phyloP scores from a whole-genome alignment of 495 filamentous ascomycete species.

The Mytilinidion resinicola region DNA sequence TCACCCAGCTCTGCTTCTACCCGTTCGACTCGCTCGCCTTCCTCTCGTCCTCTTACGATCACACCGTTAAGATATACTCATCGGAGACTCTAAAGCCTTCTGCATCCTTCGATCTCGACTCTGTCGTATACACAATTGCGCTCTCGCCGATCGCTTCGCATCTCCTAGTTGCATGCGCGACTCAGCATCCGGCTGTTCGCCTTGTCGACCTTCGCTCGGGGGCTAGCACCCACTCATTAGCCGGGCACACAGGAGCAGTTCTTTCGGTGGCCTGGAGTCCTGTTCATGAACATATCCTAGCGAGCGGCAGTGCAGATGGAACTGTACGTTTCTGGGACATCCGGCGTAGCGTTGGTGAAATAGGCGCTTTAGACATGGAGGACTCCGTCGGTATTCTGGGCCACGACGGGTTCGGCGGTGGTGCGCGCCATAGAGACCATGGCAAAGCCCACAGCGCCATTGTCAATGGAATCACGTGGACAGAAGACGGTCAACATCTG shows the following conservation, averaged over 20 bases:
- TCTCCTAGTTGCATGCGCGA: slow-evolving; percentile 75
- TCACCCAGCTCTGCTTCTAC: slow-evolving; percentile 82
- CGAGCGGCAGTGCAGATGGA: slow-evolving; percentile 71
- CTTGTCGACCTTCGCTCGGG: slow-evolving; percentile 79
- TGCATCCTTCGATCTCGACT: slow-evolving; percentile 63
- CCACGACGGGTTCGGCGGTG: slow-evolving; percentile 44
- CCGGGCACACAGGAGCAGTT: slow-evolving; percentile 65
- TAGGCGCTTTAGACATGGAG: slow-evolving; percentile 74
- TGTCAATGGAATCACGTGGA: slow-evolving; percentile 80
- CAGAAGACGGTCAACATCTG: slow-evolving; percentile 64
- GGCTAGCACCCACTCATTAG: slow-evolving; percentile 65
- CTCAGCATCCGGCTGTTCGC: slow-evolving; percentile 70
- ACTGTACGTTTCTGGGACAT: slow-evolving; percentile 80
- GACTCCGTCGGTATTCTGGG: slow-evolving; percentile 59
- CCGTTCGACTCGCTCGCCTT: slow-evolving; percentile 79
- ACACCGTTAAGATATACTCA: slow-evolving; percentile 72
- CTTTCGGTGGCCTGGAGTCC: slow-evolving; percentile 76
- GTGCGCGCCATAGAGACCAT: slow-evolving; percentile 42
- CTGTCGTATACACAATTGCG: slow-evolving; percentile 68
- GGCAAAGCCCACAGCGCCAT: slow-evolving; percentile 67
- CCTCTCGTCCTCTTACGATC: slow-evolving; percentile 76
- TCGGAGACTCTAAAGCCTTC: slow-evolving; percentile 54
- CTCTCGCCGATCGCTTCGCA: slow-evolving; percentile 64
- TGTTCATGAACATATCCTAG: slow-evolving; percentile 66
- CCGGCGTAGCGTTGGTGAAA: slow-evolving; percentile 59